phyloP scores from a whole-genome alignment of 257 asterid species.

The Catharanthus roseus region DNA sequence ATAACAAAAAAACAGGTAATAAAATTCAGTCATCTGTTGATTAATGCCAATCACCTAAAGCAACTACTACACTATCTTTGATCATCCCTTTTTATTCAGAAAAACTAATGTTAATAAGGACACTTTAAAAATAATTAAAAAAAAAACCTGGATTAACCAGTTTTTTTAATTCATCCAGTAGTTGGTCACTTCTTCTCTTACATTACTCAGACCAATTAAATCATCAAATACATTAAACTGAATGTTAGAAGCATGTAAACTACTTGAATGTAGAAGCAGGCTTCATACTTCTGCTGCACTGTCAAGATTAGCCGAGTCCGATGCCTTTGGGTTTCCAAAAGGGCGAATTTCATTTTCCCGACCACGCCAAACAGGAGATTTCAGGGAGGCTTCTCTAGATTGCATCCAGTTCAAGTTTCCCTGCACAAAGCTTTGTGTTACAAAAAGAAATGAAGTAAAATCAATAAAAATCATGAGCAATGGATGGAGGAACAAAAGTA shows the following conservation, averaged over 20 bases:
- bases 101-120: neutral
- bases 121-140: neutral
- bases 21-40: neutral
- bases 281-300: conserved; percentile 87
- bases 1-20: neutral
- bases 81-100: neutral
- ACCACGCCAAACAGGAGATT: conserved; percentile 95
- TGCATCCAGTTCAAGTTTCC: conserved; percentile 99
- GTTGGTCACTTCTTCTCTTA: neutral
- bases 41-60: neutral
- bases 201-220: neutral
- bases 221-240: neutral
- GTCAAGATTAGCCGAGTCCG: conserved; percentile 98
- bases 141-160: neutral
- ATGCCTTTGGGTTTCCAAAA: conserved; percentile 92
- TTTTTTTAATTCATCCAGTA: neutral
- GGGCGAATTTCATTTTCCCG: conserved; percentile 97
- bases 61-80: neutral
- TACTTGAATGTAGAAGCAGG: conserved; percentile 5
- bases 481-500: conserved; percentile 2
- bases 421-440: conserved; percentile 35
- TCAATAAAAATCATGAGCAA: conserved; percentile 1
- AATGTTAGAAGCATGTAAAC: neutral
- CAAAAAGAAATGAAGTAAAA: conserved; percentile 20
- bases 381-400: conserved; percentile 88